phyloP scores from a whole-genome alignment of 2,329 filamentous ascomycete species.

The Neonectria magnoliae region DNA sequence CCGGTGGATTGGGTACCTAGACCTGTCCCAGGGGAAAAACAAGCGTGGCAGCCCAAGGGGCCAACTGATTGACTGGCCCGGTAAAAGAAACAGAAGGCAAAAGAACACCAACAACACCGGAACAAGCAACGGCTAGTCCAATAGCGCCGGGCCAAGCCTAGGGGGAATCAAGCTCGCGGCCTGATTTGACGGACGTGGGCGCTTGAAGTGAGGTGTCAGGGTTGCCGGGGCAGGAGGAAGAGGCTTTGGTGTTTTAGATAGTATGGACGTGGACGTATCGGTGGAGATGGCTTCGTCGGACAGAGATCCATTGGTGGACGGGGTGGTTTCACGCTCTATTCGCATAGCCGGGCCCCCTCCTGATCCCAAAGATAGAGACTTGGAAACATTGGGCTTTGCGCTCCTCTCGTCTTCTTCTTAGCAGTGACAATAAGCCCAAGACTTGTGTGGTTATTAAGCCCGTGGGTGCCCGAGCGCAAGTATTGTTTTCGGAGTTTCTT shows the following conservation, averaged over 20 bases:
- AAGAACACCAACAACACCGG: not conserved
- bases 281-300: slow-evolving; percentile 11
- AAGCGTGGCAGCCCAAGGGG: slow-evolving; percentile 30
- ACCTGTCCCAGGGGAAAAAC: slow-evolving; percentile 8
- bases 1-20: slow-evolving; percentile 25
- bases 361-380: not conserved
- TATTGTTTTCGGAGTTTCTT: not conserved
- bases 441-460: not conserved
- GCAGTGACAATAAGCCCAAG: not conserved
- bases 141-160: slow-evolving; percentile 6
- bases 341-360: not conserved
- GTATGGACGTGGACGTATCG: slow-evolving; percentile 7
- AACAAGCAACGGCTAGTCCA: slow-evolving; percentile 2
- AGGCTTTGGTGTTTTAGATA: slow-evolving; percentile 17
- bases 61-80: slow-evolving; percentile 2
- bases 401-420: not conserved
- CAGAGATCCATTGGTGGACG: slow-evolving; percentile 9
- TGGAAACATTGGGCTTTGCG: slow-evolving; percentile 3
- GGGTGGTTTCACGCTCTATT: not conserved
- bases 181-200: slow-evolving; percentile 4
- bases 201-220: slow-evolving; percentile 2
- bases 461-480: not conserved
- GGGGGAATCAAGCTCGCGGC: not conserved
- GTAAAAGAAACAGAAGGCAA: not conserved
- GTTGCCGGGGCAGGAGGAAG: slow-evolving; percentile 14